Conservation (phyloP, 176 grass and related monocot species). For the Lolium perenne region DNA sequence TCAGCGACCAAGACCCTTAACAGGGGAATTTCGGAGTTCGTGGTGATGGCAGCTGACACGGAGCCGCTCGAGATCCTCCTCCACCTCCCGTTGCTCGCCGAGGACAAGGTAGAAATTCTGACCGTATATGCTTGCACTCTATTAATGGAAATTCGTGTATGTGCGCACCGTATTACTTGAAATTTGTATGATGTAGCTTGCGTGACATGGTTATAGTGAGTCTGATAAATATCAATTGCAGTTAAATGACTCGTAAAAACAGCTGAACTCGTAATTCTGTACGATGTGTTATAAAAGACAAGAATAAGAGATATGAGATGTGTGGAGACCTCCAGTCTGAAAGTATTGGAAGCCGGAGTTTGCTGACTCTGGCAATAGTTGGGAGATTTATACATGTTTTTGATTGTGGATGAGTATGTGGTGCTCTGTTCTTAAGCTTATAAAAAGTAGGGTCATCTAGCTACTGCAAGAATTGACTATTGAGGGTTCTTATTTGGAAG, state of each 20-base stretch:
- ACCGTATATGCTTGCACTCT: not conserved
- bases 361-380: not conserved
- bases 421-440: not conserved
- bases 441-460: not conserved
- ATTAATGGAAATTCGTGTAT: not conserved
- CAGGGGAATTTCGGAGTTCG: conserved; percentile 86
- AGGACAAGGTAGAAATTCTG: conserved; percentile 64
- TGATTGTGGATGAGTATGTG: not conserved
- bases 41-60: conserved; percentile 88
- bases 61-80: conserved; percentile 91
- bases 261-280: not conserved
- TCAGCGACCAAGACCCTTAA: conserved; percentile 86
- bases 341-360: not conserved
- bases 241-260: not conserved
- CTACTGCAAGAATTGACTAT: not conserved
- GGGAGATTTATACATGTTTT: not conserved
- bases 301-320: not conserved
- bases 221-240: not conserved
- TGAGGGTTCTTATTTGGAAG: not conserved
- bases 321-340: not conserved
- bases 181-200: not conserved
- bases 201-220: not conserved
- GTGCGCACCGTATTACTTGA: not conserved
- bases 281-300: not conserved
- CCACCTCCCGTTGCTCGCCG: conserved; percentile 78